These are phyloP conservation scores for Cyberlindnera lachancei DNA, from an alignment of 805 yeast genomes.

Conservation along the genomic window DNA sequence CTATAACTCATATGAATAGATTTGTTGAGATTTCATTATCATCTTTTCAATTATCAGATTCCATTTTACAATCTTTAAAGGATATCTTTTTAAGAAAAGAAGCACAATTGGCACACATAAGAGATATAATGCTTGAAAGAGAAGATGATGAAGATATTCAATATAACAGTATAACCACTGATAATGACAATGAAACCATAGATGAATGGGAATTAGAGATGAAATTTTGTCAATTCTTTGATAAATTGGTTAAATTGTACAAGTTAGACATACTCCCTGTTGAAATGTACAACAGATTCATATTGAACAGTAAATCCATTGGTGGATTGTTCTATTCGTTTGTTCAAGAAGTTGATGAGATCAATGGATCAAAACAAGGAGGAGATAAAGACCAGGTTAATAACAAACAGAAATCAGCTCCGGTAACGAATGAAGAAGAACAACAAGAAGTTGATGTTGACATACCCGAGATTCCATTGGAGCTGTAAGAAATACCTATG, in stretches of 20 bases:
- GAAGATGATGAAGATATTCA: constrained; percentile 45
- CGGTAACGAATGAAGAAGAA: neutral
- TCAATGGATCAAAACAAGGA: neutral
- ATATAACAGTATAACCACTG: constrained; percentile 18
- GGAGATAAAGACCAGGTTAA: no score
- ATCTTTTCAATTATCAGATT: constrained; percentile 22
- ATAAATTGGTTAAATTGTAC: constrained; percentile 31
- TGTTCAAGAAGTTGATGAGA: neutral
- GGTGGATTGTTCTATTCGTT: constrained; percentile 23
- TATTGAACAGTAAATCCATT: constrained; percentile 28
- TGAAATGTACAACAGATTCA: constrained; percentile 25
- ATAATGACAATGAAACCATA: no score
- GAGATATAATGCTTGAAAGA: constrained; percentile 38
- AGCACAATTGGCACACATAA: constrained; percentile 31
- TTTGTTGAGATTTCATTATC: constrained; percentile 16
- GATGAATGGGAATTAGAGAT: constrained; percentile 33
- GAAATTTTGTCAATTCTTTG: constrained; percentile 33
- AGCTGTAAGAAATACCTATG: neutral
- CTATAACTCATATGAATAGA: constrained; percentile 14
- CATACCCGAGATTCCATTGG: neutral
- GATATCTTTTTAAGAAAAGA: constrained; percentile 44
- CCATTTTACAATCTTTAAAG: constrained; percentile 27
- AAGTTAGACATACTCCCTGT: constrained; percentile 27
- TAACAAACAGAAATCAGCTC: no score
- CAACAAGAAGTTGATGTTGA: neutral